Conservation (phyloP, 192 early-diverging fungal species). For the Entomortierella chlamydospora region DNA sequence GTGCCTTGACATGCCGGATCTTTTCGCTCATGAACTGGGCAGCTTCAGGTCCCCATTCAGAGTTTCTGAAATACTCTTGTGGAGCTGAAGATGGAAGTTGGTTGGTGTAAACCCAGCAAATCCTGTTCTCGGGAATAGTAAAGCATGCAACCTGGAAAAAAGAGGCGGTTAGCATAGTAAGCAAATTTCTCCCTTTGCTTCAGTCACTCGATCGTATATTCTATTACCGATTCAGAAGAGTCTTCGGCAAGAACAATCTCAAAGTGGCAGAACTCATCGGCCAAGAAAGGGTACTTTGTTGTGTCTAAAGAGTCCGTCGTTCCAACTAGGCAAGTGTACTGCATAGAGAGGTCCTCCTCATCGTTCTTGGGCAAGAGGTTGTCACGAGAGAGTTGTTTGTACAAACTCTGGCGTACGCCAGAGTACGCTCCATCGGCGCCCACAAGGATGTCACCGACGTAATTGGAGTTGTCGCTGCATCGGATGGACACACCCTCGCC, state of each 20-base stretch:
- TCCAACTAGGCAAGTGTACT: slow-evolving; percentile 27
- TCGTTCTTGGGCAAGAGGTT: slow-evolving; percentile 19
- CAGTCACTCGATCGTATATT: neutral
- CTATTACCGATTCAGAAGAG: slow-evolving; percentile 33
- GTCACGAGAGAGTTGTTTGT: slow-evolving; percentile 1
- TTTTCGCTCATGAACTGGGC: slow-evolving; percentile 31
- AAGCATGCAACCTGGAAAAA: slow-evolving; percentile 27
- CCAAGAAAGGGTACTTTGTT: neutral
- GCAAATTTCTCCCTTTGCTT: neutral
- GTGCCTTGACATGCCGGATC: slow-evolving; percentile 25
- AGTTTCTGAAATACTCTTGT: slow-evolving; percentile 32
- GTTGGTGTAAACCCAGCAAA: slow-evolving; percentile 30
- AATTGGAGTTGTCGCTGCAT: slow-evolving; percentile 26
- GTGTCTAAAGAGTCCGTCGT: slow-evolving; percentile 14
- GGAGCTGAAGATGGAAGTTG: slow-evolving; percentile 4
- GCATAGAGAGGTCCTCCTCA: slow-evolving; percentile 20
- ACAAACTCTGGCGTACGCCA: slow-evolving; percentile 29
- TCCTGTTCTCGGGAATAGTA: slow-evolving; percentile 38
- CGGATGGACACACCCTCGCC: slow-evolving; percentile 23
- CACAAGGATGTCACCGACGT: slow-evolving; percentile 26
- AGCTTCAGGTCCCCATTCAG: slow-evolving; percentile 47
- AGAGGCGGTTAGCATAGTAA: too few species aligned
- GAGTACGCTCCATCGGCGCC: slow-evolving; percentile 33
- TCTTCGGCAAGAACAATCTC: slow-evolving; percentile 36
- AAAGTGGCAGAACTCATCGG: slow-evolving; percentile 15